A percentile compares a stretch with the other conserved stretches of the same genome.
Evolutionary conservation across 1,284 basidiomycete species (phyloP).

Genomic region (Chalciporus sp.): DNA sequence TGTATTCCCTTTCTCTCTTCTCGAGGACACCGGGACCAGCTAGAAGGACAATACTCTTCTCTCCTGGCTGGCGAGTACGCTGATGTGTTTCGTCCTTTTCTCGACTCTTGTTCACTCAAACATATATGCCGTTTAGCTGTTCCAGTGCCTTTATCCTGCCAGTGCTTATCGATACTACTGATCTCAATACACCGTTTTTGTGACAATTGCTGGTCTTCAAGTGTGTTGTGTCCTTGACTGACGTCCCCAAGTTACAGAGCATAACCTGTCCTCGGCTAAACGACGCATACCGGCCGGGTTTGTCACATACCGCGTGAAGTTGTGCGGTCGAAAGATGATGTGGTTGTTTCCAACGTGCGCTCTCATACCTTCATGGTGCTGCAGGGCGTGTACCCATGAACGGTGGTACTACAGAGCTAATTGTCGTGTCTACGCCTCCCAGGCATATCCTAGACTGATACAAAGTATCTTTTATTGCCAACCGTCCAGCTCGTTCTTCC

Average conservation of each 20-base stretch:
- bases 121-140: conserved; percentile 24
- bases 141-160: conserved; percentile 13
- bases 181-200: conserved; percentile 24
- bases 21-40: conserved; percentile 30
- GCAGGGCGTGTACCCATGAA: neutral
- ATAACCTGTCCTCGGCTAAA: neutral
- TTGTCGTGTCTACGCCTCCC: too few relatives aligned
- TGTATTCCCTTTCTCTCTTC: conserved; percentile 20
- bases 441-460: too few relatives aligned
- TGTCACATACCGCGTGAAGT: neutral
- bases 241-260: neutral
- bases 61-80: conserved; percentile 26
- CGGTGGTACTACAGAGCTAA: too few relatives aligned
- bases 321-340: neutral
- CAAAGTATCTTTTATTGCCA: too few relatives aligned
- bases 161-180: conserved; percentile 26
- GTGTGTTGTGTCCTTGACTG: neutral
- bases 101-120: conserved; percentile 25
- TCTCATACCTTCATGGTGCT: neutral
- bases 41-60: conserved; percentile 17
- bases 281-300: neutral
- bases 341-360: neutral
- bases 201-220: conserved; percentile 4
- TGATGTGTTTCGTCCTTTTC: conserved; percentile 22
- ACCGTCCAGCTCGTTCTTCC: too few relatives aligned